Percentiles rank a stretch among this genome's conserved stretches.
Evolutionary conservation across 2,329 filamentous ascomycete species (phyloP).

Genomic region (Fusarium circinatum): DNA sequence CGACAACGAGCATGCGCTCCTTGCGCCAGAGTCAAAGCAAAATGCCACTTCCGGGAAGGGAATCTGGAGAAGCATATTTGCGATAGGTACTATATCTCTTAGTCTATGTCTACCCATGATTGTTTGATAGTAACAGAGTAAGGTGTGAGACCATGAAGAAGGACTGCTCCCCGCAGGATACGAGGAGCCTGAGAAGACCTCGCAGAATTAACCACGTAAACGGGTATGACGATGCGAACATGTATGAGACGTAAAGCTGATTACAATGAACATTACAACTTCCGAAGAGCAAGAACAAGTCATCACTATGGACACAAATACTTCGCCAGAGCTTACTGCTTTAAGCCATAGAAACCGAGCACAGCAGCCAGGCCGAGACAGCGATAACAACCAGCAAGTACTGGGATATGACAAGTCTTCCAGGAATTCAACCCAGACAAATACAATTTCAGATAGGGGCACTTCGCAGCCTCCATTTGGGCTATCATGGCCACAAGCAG

Average conservation of each 20-base stretch:
- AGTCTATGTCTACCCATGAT: background rate
- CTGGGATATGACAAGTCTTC: background rate
- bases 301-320: background rate
- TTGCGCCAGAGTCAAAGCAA: slow-evolving; percentile 45
- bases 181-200: slow-evolving; percentile 46
- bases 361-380: background rate
- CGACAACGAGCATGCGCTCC: slow-evolving; percentile 46
- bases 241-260: background rate
- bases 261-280: background rate
- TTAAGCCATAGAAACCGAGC: background rate
- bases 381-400: background rate
- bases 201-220: slow-evolving; percentile 44
- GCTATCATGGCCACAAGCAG: slow-evolving; percentile 53
- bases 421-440: background rate
- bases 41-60: slow-evolving; percentile 43
- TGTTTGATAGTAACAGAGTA: background rate
- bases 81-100: slow-evolving; percentile 38
- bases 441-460: background rate
- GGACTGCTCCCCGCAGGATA: slow-evolving; percentile 45
- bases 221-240: slow-evolving; percentile 31
- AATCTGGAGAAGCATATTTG: slow-evolving; percentile 40
- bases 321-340: background rate
- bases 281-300: background rate
- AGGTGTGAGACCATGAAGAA: slow-evolving; percentile 44
- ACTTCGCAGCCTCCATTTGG: slow-evolving; percentile 45